Evolutionary conservation across 2,329 filamentous ascomycete genomes (phyloP).

Genomic region (Aspergillus fructus): DNA sequence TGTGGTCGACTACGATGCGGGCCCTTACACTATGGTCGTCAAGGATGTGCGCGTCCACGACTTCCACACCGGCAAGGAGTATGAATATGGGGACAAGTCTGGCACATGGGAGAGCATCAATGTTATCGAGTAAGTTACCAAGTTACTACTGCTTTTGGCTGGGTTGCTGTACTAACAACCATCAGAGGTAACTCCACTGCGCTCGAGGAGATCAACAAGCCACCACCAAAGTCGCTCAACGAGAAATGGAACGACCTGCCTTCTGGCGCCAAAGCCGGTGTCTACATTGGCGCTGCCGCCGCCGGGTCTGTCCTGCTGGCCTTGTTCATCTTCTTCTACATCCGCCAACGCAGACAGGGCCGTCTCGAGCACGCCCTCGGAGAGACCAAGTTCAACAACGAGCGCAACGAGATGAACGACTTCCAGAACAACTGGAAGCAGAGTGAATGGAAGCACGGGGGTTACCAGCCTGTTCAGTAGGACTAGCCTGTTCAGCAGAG

Average conservation of each 20-base stretch:
- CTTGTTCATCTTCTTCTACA: constrained; percentile 47
- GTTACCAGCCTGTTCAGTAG: constrained; percentile 30
- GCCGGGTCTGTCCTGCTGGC: constrained; percentile 33
- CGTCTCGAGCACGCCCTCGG: constrained; percentile 49
- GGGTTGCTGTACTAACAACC: background rate
- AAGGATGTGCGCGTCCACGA: constrained; percentile 59
- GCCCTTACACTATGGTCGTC: constrained; percentile 73
- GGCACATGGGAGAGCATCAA: constrained; percentile 68
- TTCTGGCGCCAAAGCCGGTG: constrained; percentile 48
- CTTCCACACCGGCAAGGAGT: constrained; percentile 64
- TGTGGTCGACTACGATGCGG: constrained; percentile 62
- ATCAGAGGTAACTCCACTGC: constrained; percentile 65
- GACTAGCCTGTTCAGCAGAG: constrained; percentile 25
- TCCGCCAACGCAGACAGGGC: constrained; percentile 51
- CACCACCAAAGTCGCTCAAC: constrained; percentile 32
- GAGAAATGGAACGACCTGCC: constrained; percentile 48
- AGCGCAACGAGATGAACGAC: constrained; percentile 40
- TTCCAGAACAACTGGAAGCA: constrained; percentile 41
- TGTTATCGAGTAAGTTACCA: constrained; percentile 41
- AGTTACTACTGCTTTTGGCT: background rate
- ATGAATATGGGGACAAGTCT: constrained; percentile 61
- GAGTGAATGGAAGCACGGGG: constrained; percentile 32
- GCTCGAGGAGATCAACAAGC: constrained; percentile 34
- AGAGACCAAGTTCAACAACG: constrained; percentile 46
- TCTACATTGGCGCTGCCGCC: constrained; percentile 41